These are phyloP conservation scores for Mucor indicus DNA, from an alignment of 371 early-diverging fungal genomes.

Conservation along the genomic window DNA sequence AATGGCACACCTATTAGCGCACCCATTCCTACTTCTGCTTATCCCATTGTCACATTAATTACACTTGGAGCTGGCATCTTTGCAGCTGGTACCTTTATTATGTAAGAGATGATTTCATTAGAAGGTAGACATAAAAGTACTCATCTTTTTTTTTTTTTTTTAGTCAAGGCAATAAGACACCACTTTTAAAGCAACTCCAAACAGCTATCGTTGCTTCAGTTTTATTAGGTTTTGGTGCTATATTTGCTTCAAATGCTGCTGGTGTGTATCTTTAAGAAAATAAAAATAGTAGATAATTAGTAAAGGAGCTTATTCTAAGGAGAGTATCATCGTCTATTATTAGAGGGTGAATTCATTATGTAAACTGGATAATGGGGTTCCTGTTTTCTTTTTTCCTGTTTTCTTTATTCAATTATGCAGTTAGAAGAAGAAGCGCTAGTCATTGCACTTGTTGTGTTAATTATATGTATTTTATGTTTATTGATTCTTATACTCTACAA, in stretches of 20 bases:
- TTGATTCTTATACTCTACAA: not conserved
- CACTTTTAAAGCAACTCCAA: conserved; percentile 34
- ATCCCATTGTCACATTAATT: conserved; percentile 28
- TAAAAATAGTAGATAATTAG: too few relatives aligned
- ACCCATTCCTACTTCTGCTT: conserved; percentile 28
- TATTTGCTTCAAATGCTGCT: conserved; percentile 46
- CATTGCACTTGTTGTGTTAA: not conserved
- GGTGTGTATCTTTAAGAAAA: conserved; percentile 51
- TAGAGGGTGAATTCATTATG: too few relatives aligned
- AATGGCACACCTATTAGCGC: conserved; percentile 27
- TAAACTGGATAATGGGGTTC: too few relatives aligned
- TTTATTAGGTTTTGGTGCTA: conserved; percentile 43
- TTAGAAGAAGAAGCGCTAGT: not conserved
- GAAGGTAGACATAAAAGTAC: not conserved
- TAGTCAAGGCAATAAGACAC: conserved; percentile 40
- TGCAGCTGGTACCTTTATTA: conserved; percentile 34
- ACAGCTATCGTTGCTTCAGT: conserved; percentile 37
- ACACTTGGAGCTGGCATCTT: conserved; percentile 30
- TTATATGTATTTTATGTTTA: not conserved
- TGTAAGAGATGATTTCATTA: too few relatives aligned
- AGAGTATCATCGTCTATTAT: too few relatives aligned
- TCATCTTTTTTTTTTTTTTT: not conserved
- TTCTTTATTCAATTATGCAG: too few relatives aligned
- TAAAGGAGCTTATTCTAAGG: too few relatives aligned
- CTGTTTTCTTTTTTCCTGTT: too few relatives aligned